Evolutionary conservation across 1,284 basidiomycete species (phyloP), one percentile per base, ranked within the genome.

Genomic region (Rhodofomes roseus): DNA sequence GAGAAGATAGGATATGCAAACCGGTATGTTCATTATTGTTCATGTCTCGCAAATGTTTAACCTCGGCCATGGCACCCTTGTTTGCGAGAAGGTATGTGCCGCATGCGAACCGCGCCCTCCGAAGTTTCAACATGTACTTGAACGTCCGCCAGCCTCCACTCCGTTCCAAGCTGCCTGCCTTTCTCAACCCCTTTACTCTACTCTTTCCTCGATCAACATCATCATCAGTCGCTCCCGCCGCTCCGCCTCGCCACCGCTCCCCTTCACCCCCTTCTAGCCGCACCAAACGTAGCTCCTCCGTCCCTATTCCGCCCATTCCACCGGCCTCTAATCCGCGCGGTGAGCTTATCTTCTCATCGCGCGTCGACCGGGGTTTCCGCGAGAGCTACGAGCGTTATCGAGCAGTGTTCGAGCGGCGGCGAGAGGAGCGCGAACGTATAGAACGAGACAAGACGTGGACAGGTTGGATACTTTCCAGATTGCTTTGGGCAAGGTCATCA

Each of bases 1-100:
- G 96, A 98, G 74, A 95, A 96, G 77, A 97, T 99, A 65, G 90
- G 87, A 0, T 98, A 98, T 70, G 95, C 96, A 9, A 95, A 98
- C 77, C 90, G 91, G 95, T 74, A 55, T 61, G 62, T 60, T 36
- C 55, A 29, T 31, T 58, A 22, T 40, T 59, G 31, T 11, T 11
- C 31, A 54, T 55, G 4, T 53, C 58, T 61, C 48, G 54, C 39
- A 14, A 31, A 39, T 40, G 20, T n/a, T 16, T 40, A 31, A 29
- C 39, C 37, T 29, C 58, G 18, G 39, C 31, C 22, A 1, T 25
- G 36, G 23, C 66, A 61, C 58, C 53, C 11, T 5, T 34, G 31
- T 50, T 40, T 56, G 60, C 46, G 51, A 54, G 41, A 70, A 96
- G 95, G 77, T 99, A 98, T 71, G 93, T 98, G 20, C 96, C 95